These are phyloP conservation scores for Talaromyces sp. DNA, from an alignment of 2,329 filamentous ascomycete species.

Conservation along the genomic window DNA sequence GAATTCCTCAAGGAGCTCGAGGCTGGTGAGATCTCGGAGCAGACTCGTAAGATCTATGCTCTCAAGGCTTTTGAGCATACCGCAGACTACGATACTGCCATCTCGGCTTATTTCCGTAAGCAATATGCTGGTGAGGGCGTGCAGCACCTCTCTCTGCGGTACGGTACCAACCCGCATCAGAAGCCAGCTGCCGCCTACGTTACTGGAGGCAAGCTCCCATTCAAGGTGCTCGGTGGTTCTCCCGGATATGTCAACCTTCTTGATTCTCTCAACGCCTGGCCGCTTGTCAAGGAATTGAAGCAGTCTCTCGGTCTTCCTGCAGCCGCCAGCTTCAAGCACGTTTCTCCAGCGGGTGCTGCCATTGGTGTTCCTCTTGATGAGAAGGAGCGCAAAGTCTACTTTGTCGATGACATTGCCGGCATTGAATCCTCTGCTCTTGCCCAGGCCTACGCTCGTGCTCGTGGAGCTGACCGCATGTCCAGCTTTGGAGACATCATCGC, in stretches of 20 bases:
- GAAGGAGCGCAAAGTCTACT: constrained; percentile 94
- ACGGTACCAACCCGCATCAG: constrained; percentile 97
- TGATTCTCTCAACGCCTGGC: constrained; percentile 95
- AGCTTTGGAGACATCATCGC: constrained; percentile 97
- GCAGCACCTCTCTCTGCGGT: constrained; percentile 82
- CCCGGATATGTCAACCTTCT: constrained; percentile 98
- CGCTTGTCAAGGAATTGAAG: constrained; percentile 93
- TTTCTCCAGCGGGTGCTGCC: constrained; percentile 92
- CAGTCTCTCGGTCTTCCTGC: constrained; percentile 81
- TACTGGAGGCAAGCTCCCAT: constrained; percentile 72
- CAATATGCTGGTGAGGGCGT: constrained; percentile 83
- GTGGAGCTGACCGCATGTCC: constrained; percentile 96
- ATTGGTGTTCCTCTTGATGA: constrained; percentile 83
- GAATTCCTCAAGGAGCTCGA: constrained; percentile 90
- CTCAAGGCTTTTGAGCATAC: constrained; percentile 99
- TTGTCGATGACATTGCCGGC: constrained; percentile 91
- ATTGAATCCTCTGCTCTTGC: constrained; percentile 82
- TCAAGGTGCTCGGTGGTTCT: constrained; percentile 85
- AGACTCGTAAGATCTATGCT: constrained; percentile 82
- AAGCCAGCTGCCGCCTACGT: constrained; percentile 89
- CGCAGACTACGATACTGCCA: constrained; percentile 91
- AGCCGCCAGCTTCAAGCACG: constrained; percentile 98
- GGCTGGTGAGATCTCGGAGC: constrained; percentile 77
- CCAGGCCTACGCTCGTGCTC: constrained; percentile 91
- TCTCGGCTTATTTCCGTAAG: constrained; percentile 96